A percentile compares a stretch with the other conserved stretches of the same genome.
Conservation (phyloP, 2,329 filamentous ascomycete genomes). For the Leptodontidium sp. region DNA sequence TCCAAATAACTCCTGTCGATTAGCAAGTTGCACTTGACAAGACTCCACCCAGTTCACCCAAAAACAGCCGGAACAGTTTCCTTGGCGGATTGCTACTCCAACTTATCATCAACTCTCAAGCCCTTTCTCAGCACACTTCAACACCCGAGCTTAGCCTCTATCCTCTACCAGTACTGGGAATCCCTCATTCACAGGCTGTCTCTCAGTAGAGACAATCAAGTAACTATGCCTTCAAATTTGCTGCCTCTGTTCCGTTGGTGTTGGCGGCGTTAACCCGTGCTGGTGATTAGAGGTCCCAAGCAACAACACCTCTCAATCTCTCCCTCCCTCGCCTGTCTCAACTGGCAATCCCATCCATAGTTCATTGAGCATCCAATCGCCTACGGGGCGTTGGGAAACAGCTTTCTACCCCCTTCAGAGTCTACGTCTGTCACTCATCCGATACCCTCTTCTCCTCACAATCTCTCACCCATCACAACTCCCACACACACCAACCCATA, state of each 20-base stretch:
- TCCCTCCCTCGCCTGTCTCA: background rate
- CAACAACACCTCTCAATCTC: background rate
- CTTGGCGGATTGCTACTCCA: background rate
- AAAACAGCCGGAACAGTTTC: background rate
- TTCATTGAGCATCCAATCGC: background rate
- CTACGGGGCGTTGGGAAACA: background rate
- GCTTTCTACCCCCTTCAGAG: background rate
- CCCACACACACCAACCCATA: background rate
- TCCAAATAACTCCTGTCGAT: background rate
- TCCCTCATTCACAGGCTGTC: background rate
- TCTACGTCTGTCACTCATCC: background rate
- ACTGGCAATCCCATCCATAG: background rate
- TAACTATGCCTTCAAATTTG: constrained; percentile 11
- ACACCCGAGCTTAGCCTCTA: background rate
- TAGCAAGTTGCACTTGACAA: background rate
- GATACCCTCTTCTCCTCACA: background rate
- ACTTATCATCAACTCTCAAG: background rate
- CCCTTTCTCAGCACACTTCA: background rate
- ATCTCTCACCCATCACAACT: background rate
- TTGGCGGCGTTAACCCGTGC: constrained; percentile 5
- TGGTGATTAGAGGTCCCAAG: constrained; percentile 10
- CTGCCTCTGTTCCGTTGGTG: background rate
- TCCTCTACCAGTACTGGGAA: background rate
- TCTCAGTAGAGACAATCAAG: background rate
- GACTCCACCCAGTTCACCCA: background rate